A percentile compares a stretch with the other conserved stretches of the same genome.
Conservation (phyloP, 805 yeast species). For the Candida nanaspora region DNA sequence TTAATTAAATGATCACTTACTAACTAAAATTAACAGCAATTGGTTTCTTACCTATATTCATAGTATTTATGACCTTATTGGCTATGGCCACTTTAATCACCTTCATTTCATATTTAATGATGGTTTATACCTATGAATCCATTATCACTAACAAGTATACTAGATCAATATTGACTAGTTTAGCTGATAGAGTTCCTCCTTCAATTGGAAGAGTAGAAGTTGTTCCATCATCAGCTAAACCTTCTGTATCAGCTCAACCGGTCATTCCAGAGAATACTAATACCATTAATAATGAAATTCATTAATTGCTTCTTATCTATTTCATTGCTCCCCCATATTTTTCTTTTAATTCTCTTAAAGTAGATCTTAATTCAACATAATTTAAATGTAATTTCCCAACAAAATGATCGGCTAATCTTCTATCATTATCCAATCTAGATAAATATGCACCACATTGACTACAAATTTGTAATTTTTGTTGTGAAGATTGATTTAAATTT, state of each 20-base stretch:
- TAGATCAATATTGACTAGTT: conserved; percentile 12
- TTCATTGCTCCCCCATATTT: no score
- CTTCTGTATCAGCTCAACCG: no score
- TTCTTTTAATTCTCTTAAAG: conserved; percentile 32
- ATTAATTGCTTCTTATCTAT: no score
- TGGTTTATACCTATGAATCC: conserved; percentile 4
- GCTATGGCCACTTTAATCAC: conserved; percentile 6
- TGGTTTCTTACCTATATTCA: conserved; percentile 19
- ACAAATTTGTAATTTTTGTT: conserved; percentile 87
- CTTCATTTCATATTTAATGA: conserved; percentile 6
- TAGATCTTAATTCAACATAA: conserved; percentile 66
- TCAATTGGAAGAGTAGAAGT: conserved; percentile 24
- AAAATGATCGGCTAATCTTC: conserved; percentile 85
- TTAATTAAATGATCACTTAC: no score
- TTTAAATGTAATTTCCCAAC: conserved; percentile 82
- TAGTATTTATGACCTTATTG: conserved; percentile 10
- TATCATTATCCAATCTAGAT: conserved; percentile 78
- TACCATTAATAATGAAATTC: no score
- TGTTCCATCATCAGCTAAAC: not conserved
- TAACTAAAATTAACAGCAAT: conserved; percentile 8
- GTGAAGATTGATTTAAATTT: conserved; percentile 75
- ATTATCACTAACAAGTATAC: conserved; percentile 8
- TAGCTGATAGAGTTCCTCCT: conserved; percentile 27
- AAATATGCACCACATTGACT: conserved; percentile 85
- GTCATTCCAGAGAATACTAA: no score